Percentiles rank a stretch among this genome's conserved stretches.
phyloP scores from a whole-genome alignment of 2,329 filamentous ascomycete species.

The Ilyonectria destructans region DNA sequence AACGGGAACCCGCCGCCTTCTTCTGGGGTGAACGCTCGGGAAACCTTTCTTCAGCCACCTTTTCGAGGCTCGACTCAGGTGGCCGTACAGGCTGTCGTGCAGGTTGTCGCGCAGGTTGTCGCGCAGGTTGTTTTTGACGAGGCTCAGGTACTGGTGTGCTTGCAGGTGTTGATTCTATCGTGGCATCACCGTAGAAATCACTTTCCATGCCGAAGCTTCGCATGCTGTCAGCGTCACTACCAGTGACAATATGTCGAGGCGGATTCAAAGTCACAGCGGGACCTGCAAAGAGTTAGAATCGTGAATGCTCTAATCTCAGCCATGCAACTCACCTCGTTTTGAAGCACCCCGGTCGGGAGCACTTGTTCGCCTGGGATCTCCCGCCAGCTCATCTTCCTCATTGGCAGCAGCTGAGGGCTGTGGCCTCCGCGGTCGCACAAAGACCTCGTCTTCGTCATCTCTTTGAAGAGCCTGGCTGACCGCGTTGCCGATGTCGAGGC shows the following conservation, averaged over 20 bases:
- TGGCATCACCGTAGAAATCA: conserved; percentile 57
- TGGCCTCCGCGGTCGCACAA: conserved; percentile 35
- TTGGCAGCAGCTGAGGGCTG: conserved; percentile 10
- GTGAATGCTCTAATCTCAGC: no score
- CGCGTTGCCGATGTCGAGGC: conserved; percentile 50
- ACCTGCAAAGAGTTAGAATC: conserved; percentile 4
- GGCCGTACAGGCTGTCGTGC: background rate
- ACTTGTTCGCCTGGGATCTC: conserved; percentile 4
- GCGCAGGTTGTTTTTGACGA: conserved; percentile 15
- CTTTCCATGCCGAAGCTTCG: conserved; percentile 57
- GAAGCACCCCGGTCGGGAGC: background rate
- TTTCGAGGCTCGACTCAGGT: background rate
- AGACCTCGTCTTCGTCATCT: conserved; percentile 38
- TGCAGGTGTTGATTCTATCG: conserved; percentile 53
- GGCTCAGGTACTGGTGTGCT: conserved; percentile 20
- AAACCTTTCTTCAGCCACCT: conserved; percentile 9
- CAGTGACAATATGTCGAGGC: conserved; percentile 26
- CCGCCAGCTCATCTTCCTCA: conserved; percentile 42
- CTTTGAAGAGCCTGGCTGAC: conserved; percentile 49
- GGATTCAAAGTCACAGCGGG: conserved; percentile 11
- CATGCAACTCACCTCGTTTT: conserved; percentile 32
- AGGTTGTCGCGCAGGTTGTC: conserved; percentile 2
- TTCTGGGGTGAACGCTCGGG: conserved; percentile 19
- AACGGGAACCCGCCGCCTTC: conserved; percentile 3
- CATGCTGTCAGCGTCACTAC: conserved; percentile 52